Evolutionary conservation across 345 rosid species (phyloP).

Genomic region (Odontarrhena argentea): DNA sequence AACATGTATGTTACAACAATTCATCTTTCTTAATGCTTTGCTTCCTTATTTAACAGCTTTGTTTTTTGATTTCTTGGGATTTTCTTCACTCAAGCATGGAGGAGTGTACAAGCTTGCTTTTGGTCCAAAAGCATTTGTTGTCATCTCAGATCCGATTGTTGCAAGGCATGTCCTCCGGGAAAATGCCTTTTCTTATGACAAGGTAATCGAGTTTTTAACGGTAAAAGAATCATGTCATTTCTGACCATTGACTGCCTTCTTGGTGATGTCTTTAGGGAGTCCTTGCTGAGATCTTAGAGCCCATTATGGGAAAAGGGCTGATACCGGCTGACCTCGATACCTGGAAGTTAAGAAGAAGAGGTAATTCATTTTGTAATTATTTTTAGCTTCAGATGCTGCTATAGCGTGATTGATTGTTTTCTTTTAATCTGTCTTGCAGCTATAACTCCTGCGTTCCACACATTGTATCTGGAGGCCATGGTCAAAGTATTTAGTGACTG

Average conservation of each 20-base stretch:
- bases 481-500: slow-evolving; percentile 73
- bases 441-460: slow-evolving; percentile 90
- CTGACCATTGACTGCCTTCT: neutral
- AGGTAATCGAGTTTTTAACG: slow-evolving; percentile 42
- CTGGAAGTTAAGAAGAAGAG: slow-evolving; percentile 96
- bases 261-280: slow-evolving; percentile 61
- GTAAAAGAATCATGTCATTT: neutral
- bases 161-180: slow-evolving; percentile 85
- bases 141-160: slow-evolving; percentile 88
- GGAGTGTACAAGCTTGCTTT: slow-evolving; percentile 94
- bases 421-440: slow-evolving; percentile 47
- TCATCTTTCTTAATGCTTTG: slow-evolving; percentile 11
- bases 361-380: slow-evolving; percentile 42
- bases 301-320: slow-evolving; percentile 98
- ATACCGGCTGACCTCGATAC: slow-evolving; percentile 95
- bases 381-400: neutral
- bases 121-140: slow-evolving; percentile 98
- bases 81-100: slow-evolving; percentile 64
- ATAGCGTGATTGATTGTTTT: slow-evolving; percentile 12
- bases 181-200: slow-evolving; percentile 87
- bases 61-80: slow-evolving; percentile 2
- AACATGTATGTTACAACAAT: neutral
- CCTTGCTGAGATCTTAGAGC: slow-evolving; percentile 96
- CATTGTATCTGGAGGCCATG: slow-evolving; percentile 88
- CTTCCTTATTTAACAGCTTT: neutral